These are phyloP conservation scores for Hericium coralloides DNA, from an alignment of 768 basidiomycete species.

Conservation along the genomic window DNA sequence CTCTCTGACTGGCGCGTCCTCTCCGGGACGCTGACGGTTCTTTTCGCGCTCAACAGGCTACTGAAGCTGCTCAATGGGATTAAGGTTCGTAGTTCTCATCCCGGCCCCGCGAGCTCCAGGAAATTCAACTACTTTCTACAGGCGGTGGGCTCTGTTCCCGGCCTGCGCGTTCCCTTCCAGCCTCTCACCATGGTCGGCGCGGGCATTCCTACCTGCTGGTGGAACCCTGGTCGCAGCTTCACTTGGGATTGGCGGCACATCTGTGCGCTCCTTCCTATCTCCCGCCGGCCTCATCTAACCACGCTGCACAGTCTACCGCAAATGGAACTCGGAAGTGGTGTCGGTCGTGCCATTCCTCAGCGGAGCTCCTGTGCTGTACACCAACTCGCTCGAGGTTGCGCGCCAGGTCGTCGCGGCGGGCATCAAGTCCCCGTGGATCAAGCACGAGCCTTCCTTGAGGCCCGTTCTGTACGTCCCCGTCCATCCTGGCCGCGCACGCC, in stretches of 20 bases:
- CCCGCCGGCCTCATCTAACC: neutral
- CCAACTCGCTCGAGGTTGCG: slow-evolving; percentile 9
- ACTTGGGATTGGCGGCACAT: slow-evolving; percentile 29
- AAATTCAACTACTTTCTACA: slow-evolving; percentile 7
- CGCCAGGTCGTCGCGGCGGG: slow-evolving; percentile 12
- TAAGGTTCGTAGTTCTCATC: slow-evolving; percentile 18
- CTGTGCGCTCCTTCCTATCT: slow-evolving; percentile 13
- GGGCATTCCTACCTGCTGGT: slow-evolving; percentile 25
- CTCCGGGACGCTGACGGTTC: neutral
- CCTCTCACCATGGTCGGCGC: slow-evolving; percentile 31
- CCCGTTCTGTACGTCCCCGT: neutral
- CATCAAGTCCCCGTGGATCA: slow-evolving; percentile 9
- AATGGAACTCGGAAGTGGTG: slow-evolving; percentile 5
- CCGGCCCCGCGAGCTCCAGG: neutral
- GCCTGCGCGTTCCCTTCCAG: slow-evolving; percentile 32
- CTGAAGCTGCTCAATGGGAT: slow-evolving; percentile 24
- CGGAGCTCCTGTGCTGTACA: slow-evolving; percentile 6
- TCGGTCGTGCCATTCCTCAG: slow-evolving; percentile 8
- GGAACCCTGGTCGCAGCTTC: slow-evolving; percentile 31
- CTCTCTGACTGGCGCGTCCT: neutral
- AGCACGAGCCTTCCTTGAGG: slow-evolving; percentile 2
- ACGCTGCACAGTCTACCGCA: slow-evolving; percentile 4
- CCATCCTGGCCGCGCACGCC: neutral
- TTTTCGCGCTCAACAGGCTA: slow-evolving; percentile 26
- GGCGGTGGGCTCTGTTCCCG: slow-evolving; percentile 30